Evolutionary conservation across 2,329 filamentous ascomycete genomes (phyloP).

Genomic region (Hyphodiscus sp.): DNA sequence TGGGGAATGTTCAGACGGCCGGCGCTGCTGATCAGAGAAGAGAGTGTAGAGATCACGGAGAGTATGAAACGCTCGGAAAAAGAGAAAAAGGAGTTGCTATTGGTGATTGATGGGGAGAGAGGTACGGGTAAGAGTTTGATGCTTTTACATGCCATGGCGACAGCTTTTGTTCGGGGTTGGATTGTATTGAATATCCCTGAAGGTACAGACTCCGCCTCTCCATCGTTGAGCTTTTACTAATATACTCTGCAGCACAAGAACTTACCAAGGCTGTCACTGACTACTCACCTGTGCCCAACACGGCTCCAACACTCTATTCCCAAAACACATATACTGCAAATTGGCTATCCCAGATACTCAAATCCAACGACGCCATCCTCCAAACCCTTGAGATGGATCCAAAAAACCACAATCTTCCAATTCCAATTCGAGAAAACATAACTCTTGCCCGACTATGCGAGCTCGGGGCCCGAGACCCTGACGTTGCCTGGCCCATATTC

Average conservation of each 20-base stretch:
- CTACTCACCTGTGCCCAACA: conserved; percentile 63
- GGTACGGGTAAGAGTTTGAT: conserved; percentile 82
- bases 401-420: conserved; percentile 48
- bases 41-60: conserved; percentile 67
- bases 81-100: conserved; percentile 49
- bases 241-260: conserved; percentile 57
- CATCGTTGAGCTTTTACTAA: conserved; percentile 8
- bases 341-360: conserved; percentile 65
- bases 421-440: conserved; percentile 50
- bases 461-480: conserved; percentile 64
- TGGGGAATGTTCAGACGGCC: conserved; percentile 85
- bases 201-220: conserved; percentile 46
- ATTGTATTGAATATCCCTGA: conserved; percentile 86
- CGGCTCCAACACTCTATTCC: conserved; percentile 55
- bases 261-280: conserved; percentile 74
- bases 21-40: conserved; percentile 67
- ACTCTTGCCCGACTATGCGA: conserved; percentile 63
- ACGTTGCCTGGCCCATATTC: conserved; percentile 75
- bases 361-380: conserved; percentile 65
- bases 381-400: conserved; percentile 40
- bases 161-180: conserved; percentile 79
- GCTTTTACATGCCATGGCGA: conserved; percentile 74
- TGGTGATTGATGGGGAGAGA: conserved; percentile 67
- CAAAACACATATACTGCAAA: conserved; percentile 73
- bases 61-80: conserved; percentile 51